These are phyloP conservation scores for Globisporangium perplexum DNA, from an alignment of 352 stramenopile genomes.

Conservation along the genomic window DNA sequence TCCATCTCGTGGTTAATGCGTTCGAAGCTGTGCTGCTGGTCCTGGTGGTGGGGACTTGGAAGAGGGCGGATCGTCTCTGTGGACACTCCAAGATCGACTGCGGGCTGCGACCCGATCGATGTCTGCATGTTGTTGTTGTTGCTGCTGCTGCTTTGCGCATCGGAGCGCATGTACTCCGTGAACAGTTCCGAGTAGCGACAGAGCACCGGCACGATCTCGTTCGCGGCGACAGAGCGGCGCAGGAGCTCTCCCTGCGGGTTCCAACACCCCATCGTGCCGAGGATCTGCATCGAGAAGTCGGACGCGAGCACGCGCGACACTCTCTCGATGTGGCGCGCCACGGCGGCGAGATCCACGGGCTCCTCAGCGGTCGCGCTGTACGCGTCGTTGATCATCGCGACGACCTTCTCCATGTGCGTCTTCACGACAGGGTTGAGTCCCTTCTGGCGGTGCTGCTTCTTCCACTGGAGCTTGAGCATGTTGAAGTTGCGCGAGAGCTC, in stretches of 20 bases:
- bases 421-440: conserved; percentile 49
- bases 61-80: background rate
- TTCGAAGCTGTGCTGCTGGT: conserved; percentile 35
- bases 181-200: conserved; percentile 56
- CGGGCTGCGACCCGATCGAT: conserved; percentile 3
- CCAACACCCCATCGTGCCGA: conserved; percentile 32
- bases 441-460: conserved; percentile 33
- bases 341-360: conserved; percentile 37
- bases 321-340: conserved; percentile 45
- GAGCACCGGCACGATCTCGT: conserved; percentile 34
- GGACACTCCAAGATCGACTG: conserved; percentile 7
- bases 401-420: conserved; percentile 64
- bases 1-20: conserved; percentile 34
- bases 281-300: conserved; percentile 64
- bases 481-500: conserved; percentile 72
- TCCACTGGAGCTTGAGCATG: conserved; percentile 53
- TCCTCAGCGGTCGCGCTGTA: conserved; percentile 56
- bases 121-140: conserved; percentile 12
- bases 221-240: conserved; percentile 20
- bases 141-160: conserved; percentile 12
- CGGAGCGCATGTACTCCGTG: conserved; percentile 35
- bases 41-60: background rate
- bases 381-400: conserved; percentile 62
- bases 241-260: conserved; percentile 23
- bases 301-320: conserved; percentile 49